Evolutionary conservation across 2,329 filamentous ascomycete genomes (phyloP).

Genomic region (Calonectria multiphialidica): DNA sequence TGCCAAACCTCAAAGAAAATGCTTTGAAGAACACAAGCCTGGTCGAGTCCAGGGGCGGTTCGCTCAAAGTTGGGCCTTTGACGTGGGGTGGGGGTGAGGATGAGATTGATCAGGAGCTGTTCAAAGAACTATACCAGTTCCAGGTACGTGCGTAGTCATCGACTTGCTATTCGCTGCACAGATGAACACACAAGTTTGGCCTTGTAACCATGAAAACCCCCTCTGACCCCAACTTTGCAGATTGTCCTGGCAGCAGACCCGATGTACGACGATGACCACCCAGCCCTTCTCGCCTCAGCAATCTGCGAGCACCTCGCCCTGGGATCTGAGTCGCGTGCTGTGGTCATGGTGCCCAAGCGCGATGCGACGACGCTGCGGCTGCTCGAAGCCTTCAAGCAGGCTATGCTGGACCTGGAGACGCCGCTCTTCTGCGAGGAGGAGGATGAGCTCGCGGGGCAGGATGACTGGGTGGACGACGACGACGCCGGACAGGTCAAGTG

Average conservation of each 20-base stretch:
- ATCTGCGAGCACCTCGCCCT: slow-evolving; percentile 76
- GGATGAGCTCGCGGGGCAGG: slow-evolving; percentile 73
- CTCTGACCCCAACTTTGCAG: slow-evolving; percentile 48
- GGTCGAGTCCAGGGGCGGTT: slow-evolving; percentile 67
- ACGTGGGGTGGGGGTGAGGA: slow-evolving; percentile 75
- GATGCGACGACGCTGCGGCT: slow-evolving; percentile 75
- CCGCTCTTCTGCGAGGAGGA: slow-evolving; percentile 67
- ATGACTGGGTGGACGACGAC: slow-evolving; percentile 77
- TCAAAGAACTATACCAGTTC: slow-evolving; percentile 63
- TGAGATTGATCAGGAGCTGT: slow-evolving; percentile 58
- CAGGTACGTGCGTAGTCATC: slow-evolving; percentile 50
- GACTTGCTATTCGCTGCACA: slow-evolving; percentile 16
- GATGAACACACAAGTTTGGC: neutral
- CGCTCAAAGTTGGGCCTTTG: slow-evolving; percentile 72
- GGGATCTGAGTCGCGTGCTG: slow-evolving; percentile 69
- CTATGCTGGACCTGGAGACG: slow-evolving; percentile 66
- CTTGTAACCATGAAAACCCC: slow-evolving; percentile 21
- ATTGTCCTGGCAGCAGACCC: slow-evolving; percentile 88
- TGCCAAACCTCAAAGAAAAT: slow-evolving; percentile 84
- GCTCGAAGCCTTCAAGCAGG: slow-evolving; percentile 69
- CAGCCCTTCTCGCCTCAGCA: slow-evolving; percentile 77
- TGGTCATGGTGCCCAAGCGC: slow-evolving; percentile 86
- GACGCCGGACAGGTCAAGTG: slow-evolving; percentile 67
- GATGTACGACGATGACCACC: slow-evolving; percentile 88
- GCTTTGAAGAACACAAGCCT: slow-evolving; percentile 71